Evolutionary conservation across 495 filamentous ascomycete species (phyloP).

Genomic region (Margaritispora aquatica): DNA sequence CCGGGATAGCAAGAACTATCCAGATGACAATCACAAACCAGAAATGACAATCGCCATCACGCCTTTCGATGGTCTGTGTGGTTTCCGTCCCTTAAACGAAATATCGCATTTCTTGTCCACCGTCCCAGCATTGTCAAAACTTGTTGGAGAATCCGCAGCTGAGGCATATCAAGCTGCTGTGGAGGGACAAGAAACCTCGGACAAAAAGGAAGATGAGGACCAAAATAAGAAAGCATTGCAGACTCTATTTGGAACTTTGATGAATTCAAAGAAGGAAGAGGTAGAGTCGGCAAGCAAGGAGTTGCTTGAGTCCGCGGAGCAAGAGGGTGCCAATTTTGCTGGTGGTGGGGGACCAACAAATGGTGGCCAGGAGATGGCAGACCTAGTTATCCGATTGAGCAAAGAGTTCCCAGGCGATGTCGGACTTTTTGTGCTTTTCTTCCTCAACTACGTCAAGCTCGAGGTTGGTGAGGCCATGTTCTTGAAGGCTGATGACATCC

Average conservation of each 20-base stretch:
- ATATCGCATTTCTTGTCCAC: constrained; percentile 79
- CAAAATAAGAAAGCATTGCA: constrained; percentile 78
- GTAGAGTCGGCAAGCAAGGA: constrained; percentile 57
- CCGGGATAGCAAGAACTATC: constrained; percentile 87
- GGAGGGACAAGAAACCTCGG: constrained; percentile 56
- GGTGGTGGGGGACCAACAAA: constrained; percentile 53
- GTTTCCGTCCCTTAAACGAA: constrained; percentile 83
- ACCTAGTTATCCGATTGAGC: constrained; percentile 70
- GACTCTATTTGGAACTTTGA: constrained; percentile 65
- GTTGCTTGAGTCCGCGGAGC: constrained; percentile 65
- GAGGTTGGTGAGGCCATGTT: constrained; percentile 91
- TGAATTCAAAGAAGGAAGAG: constrained; percentile 64
- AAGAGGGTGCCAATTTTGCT: constrained; percentile 55
- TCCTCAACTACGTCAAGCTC: constrained; percentile 76
- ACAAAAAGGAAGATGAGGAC: constrained; percentile 45
- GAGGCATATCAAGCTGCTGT: constrained; percentile 63
- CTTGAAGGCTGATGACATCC: constrained; percentile 91
- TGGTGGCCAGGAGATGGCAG: constrained; percentile 61
- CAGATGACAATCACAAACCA: constrained; percentile 98
- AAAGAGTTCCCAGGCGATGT: constrained; percentile 70
- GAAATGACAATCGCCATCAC: constrained; percentile 99
- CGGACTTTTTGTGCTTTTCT: constrained; percentile 72
- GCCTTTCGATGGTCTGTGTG: constrained; percentile 90
- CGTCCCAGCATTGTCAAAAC: constrained; percentile 62
- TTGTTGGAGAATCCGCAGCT: constrained; percentile 68